phyloP scores from a whole-genome alignment of 768 basidiomycete species.

The Mycena haematopus region DNA sequence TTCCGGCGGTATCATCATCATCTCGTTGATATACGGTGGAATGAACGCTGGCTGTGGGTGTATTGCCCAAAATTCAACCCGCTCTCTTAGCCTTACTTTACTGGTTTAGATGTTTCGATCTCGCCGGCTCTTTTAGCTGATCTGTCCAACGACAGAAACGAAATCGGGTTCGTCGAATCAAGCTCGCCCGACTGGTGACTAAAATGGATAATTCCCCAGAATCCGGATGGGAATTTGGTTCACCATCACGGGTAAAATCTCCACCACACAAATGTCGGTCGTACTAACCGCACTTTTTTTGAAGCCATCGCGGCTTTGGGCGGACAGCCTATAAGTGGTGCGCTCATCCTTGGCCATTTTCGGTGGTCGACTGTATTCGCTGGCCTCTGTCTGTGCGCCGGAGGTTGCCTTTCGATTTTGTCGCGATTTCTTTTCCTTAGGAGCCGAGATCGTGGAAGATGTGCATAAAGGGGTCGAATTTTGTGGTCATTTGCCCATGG shows the following conservation, averaged over 20 bases:
- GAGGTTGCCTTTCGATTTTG: conserved; percentile 13
- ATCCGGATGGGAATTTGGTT: conserved; percentile 27
- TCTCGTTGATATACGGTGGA: conserved; percentile 19
- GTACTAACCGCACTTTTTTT: neutral
- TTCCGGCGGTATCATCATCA: conserved; percentile 4
- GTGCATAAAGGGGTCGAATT: neutral
- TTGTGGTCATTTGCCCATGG: neutral
- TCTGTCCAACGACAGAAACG: conserved; percentile 15
- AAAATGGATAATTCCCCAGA: neutral
- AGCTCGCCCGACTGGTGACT: neutral
- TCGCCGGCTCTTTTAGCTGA: conserved; percentile 20
- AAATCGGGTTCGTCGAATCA: conserved; percentile 17
- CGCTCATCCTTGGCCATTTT: conserved; percentile 19
- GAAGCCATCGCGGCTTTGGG: conserved; percentile 17
- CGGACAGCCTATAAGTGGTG: conserved; percentile 23
- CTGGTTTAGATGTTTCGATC: conserved; percentile 15
- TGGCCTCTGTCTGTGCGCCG: conserved; percentile 6
- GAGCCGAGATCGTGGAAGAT: neutral
- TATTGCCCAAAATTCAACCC: neutral
- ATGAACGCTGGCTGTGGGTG: conserved; percentile 23
- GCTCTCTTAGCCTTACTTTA: neutral
- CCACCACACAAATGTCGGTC: too few relatives aligned
- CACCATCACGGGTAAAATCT: conserved; percentile 15
- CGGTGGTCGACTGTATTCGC: conserved; percentile 25
- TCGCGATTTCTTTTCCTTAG: conserved; percentile 10